Base-by-base conservation (phyloP, 179 eudicot genomes). In the Beta macrorhiza region DNA sequence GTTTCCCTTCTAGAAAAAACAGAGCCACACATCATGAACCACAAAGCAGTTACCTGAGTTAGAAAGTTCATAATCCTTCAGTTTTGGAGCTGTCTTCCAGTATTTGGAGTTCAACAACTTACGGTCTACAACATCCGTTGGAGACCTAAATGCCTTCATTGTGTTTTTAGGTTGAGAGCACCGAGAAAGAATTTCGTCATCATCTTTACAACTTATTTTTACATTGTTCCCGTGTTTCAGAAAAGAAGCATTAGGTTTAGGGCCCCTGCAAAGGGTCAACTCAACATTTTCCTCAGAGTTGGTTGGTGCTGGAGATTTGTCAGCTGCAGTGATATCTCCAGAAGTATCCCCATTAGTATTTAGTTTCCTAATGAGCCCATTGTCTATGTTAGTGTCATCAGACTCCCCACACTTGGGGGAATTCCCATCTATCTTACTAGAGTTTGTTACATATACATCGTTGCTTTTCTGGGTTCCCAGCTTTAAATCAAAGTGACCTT, bases 21-120 rank as follows among this genome's bases (percentile, higher is more conserved):
- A 71, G 17, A 78, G 42, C 20, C 77, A 83, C 20, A 45, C 51
- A 74, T 2, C 51, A 74, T 2, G 22, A 74, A 57, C 1, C 16
- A 42, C 75, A 82, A 80, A 83, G 68, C 61, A 69, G 37, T n/a
- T 80, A 96, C 99, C 85, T 58, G 82, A 57, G 82, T 87, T 86
- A 67, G 91, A 58, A 79, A 59, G 73, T 82, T 91, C 96, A 79
- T 67, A 82, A 77, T 90, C 94, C 88, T 87, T 91, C 90, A 91
- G 73, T 80, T 89, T 94, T 11, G 97, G 95, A 86, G 87, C 95
- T 25, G 80, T 87, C 85, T 92, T 93, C 98, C 97, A 91, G 88
- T 88, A 91, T 84, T 87, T 91, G 67, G 98, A 91, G 6, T 94
- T 69, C 87, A 90, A 63, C 78, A 92, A 79, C 85, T 90, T 91